Evolutionary conservation across 2,329 filamentous ascomycete species (phyloP).

Genomic region (Trichoderma pleuroti): DNA sequence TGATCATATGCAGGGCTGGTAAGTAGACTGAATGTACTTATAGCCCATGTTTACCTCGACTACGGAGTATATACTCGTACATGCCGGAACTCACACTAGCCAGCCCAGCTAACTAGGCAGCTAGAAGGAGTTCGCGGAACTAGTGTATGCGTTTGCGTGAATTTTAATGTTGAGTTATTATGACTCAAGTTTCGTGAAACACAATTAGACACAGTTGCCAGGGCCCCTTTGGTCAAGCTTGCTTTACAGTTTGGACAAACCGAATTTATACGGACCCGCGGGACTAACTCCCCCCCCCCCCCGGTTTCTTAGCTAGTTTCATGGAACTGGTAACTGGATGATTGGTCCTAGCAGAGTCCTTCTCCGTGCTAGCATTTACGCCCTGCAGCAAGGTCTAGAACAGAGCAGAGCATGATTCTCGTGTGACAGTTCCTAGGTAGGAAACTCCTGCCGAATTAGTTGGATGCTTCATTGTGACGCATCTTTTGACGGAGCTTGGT

Average conservation of each 20-base stretch:
- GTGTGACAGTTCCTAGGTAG: not conserved
- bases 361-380: not conserved
- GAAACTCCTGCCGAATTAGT: not conserved
- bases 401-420: not conserved
- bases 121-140: not conserved
- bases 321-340: not conserved
- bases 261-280: not conserved
- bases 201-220: not conserved
- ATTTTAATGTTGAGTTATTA: not conserved
- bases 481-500: not conserved
- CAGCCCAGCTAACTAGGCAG: not conserved
- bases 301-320: not conserved
- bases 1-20: not conserved
- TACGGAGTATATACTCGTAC: not conserved
- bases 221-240: not conserved
- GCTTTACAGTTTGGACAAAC: not conserved
- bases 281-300: not conserved
- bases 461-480: not conserved
- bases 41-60: not conserved
- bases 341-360: not conserved
- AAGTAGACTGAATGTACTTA: constrained; percentile 6
- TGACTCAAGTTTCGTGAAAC: not conserved
- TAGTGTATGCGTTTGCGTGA: not conserved
- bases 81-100: not conserved
- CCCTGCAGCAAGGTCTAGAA: not conserved